Conservation (phyloP, 257 asterid genomes). For the Nicotiana benthamiana region DNA sequence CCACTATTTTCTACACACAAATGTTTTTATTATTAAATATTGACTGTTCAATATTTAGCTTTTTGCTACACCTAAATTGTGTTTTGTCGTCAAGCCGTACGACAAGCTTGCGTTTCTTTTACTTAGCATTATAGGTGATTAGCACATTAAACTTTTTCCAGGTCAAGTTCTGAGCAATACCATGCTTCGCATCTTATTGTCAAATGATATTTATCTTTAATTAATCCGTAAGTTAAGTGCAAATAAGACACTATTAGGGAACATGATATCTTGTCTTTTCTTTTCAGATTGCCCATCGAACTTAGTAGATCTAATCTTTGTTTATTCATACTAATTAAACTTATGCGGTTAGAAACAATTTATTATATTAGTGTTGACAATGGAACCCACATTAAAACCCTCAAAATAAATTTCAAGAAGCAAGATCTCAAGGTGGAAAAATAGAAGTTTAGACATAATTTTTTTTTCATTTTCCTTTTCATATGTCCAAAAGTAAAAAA, state of each 20-base stretch:
- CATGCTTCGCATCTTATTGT: not conserved
- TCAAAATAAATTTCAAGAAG: not conserved
- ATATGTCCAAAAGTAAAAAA: not conserved
- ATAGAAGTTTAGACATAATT: not conserved
- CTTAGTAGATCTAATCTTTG: not conserved
- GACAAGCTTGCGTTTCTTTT: conserved; percentile 4
- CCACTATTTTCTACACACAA: not conserved
- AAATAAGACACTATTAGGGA: not conserved
- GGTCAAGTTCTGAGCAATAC: not conserved
- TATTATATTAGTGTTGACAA: not conserved
- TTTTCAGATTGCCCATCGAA: not conserved
- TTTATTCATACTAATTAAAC: not conserved
- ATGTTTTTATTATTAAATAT: not conserved
- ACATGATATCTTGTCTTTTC: not conserved
- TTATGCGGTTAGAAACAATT: not conserved
- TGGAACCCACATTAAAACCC: not conserved
- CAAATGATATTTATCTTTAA: not conserved
- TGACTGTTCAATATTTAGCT: not conserved
- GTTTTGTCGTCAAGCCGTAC: conserved; percentile 3
- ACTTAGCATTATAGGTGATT: not conserved
- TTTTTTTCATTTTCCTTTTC: not conserved
- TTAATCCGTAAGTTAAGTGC: not conserved
- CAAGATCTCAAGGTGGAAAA: not conserved
- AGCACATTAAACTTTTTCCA: not conserved
- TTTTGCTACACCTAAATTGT: conserved; percentile 7